Percentiles rank a stretch among this genome's conserved stretches.
Evolutionary conservation across 2,329 filamentous ascomycete species (phyloP).

Genomic region (Ambrosiella cleistominuta): DNA sequence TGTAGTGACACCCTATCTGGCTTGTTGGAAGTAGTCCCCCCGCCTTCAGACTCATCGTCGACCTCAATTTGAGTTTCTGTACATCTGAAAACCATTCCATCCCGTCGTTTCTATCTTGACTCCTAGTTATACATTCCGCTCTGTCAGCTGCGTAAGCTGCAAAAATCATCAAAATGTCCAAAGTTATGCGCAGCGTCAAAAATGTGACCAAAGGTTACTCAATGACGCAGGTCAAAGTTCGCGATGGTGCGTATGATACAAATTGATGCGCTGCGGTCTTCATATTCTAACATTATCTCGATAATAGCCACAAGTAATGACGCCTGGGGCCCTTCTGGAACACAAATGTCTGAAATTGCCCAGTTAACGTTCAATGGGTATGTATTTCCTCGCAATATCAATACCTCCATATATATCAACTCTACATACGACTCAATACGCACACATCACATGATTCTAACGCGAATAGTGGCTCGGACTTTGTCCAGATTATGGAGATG

Average conservation of each 20-base stretch:
- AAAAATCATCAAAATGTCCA: conserved; percentile 52
- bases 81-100: neutral
- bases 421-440: neutral
- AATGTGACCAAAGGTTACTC: conserved; percentile 99
- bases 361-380: conserved; percentile 97
- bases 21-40: neutral
- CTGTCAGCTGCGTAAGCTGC: conserved; percentile 10
- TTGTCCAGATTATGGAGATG: conserved; percentile 99
- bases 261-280: neutral
- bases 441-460: neutral
- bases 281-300: conserved; percentile 5
- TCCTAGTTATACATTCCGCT: neutral
- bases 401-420: neutral
- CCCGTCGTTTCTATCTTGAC: neutral
- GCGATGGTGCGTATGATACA: conserved; percentile 54
- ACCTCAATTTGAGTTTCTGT: neutral
- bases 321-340: conserved; percentile 93
- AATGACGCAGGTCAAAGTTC: conserved; percentile 88
- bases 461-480: conserved; percentile 62
- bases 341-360: conserved; percentile 97
- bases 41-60: neutral
- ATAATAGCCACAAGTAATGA: conserved; percentile 89
- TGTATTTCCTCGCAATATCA: conserved; percentile 19
- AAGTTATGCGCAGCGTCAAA: conserved; percentile 92
- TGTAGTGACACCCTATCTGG: neutral